phyloP scores from a whole-genome alignment of 805 yeast genomes.

The Vanderwaltozyma yarrowii region DNA sequence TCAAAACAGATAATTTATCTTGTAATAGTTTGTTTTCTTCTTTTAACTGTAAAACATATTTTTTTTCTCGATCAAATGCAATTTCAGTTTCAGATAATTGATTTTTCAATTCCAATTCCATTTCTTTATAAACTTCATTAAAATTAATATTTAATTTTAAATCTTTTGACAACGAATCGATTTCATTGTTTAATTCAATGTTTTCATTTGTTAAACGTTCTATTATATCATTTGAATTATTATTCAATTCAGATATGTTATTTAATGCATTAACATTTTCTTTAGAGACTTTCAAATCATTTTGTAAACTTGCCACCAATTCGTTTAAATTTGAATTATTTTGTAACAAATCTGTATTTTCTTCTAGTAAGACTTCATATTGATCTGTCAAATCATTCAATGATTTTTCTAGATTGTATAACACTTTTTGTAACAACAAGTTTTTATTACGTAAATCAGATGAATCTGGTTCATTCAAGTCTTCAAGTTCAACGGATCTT shows the following conservation, averaged over 20 bases:
- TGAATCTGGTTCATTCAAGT: neutral
- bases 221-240: conserved; percentile 26
- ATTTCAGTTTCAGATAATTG: too few species aligned
- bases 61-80: too few species aligned
- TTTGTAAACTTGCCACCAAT: neutral
- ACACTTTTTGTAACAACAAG: neutral
- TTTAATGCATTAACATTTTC: conserved; percentile 19
- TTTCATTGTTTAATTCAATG: conserved; percentile 26
- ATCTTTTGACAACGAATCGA: conserved; percentile 28
- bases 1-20: too few species aligned
- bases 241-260: conserved; percentile 20
- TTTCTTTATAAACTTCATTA: neutral
- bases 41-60: too few species aligned
- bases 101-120: conserved; percentile 1
- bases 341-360: conserved; percentile 5
- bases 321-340: conserved; percentile 1
- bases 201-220: conserved; percentile 31
- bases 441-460: neutral
- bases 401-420: conserved; percentile 4
- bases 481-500: conserved; percentile 7
- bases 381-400: conserved; percentile 4
- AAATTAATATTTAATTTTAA: conserved; percentile 12
- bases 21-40: too few species aligned
- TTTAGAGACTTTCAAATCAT: conserved; percentile 9
- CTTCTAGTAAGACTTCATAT: conserved; percentile 5